These are phyloP conservation scores for Penicillium sp. DNA, from an alignment of 2,329 filamentous ascomycete species.

Conservation along the genomic window DNA sequence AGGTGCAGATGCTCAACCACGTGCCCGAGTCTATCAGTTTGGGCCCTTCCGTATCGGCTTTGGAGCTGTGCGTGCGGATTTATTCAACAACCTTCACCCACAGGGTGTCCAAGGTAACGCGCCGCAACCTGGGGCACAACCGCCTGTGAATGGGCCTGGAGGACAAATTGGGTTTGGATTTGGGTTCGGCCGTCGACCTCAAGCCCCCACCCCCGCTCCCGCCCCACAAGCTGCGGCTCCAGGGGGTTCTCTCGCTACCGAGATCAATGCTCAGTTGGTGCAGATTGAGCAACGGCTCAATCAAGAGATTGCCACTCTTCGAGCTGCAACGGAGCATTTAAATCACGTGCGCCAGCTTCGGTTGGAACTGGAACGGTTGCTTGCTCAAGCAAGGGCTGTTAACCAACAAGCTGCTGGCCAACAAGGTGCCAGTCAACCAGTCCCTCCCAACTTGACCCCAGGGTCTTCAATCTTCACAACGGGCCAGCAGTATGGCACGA, in stretches of 20 bases:
- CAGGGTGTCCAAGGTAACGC: slow-evolving; percentile 48
- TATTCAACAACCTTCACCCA: slow-evolving; percentile 58
- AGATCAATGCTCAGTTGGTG: slow-evolving; percentile 53
- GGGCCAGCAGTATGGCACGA: slow-evolving; percentile 26
- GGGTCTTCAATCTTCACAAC: slow-evolving; percentile 15
- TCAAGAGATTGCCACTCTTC: slow-evolving; percentile 56
- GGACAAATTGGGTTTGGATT: slow-evolving; percentile 38
- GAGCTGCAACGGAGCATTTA: slow-evolving; percentile 58
- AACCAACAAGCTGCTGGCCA: slow-evolving; percentile 28
- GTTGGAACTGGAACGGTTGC: slow-evolving; percentile 58
- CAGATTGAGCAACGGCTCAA: slow-evolving; percentile 61
- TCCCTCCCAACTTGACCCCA: slow-evolving; percentile 10
- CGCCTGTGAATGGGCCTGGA: slow-evolving; percentile 28
- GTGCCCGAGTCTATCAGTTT: slow-evolving; percentile 59
- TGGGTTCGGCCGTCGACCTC: slow-evolving; percentile 32
- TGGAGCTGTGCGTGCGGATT: slow-evolving; percentile 51
- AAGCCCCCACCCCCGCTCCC: slow-evolving; percentile 12
- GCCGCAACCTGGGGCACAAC: slow-evolving; percentile 30
- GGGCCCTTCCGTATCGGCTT: slow-evolving; percentile 69
- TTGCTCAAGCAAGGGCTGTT: slow-evolving; percentile 37
- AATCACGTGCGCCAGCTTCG: slow-evolving; percentile 60
- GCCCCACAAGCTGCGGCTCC: slow-evolving; percentile 6
- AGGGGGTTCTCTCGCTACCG: slow-evolving; percentile 19
- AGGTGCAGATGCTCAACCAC: slow-evolving; percentile 34
- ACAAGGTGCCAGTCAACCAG: not conserved